These are phyloP conservation scores for Raphanus hybrid DNA, from an alignment of 441 rosid species.

Conservation along the genomic window DNA sequence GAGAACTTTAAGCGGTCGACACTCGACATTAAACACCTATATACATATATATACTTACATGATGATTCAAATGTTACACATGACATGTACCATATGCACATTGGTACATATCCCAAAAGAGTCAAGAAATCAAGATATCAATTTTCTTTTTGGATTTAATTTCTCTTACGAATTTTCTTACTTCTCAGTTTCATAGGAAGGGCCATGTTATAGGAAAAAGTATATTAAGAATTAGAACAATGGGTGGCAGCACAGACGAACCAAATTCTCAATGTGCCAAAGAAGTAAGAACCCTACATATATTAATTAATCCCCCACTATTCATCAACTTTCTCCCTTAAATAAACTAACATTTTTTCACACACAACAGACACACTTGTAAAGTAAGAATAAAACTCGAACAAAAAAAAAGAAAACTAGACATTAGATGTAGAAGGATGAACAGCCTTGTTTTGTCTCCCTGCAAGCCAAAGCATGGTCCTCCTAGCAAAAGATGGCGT, in stretches of 20 bases:
- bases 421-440: constrained; percentile 61
- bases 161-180: too few relatives aligned
- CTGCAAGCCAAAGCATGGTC: constrained; percentile 81
- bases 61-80: constrained; percentile 2
- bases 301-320: constrained; percentile 5
- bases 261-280: constrained; percentile 20
- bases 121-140: background rate
- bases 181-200: too few relatives aligned
- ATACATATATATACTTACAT: background rate
- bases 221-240: background rate
- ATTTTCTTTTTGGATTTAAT: background rate
- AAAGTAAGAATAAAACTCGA: constrained; percentile 15
- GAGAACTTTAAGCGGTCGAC: constrained; percentile 22
- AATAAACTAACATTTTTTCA: constrained; percentile 5
- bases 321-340: constrained; percentile 16
- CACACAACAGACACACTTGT: constrained; percentile 9
- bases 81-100: constrained; percentile 6
- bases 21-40: constrained; percentile 3
- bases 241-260: background rate
- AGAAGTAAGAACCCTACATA: constrained; percentile 12
- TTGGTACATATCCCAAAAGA: background rate
- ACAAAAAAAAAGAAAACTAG: constrained; percentile 36
- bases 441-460: constrained; percentile 81
- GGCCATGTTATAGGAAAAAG: too few relatives aligned
- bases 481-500: constrained; percentile 91